Base-by-base conservation (phyloP, 78 protist genomes). In the Ministeria vibrans region DNA sequence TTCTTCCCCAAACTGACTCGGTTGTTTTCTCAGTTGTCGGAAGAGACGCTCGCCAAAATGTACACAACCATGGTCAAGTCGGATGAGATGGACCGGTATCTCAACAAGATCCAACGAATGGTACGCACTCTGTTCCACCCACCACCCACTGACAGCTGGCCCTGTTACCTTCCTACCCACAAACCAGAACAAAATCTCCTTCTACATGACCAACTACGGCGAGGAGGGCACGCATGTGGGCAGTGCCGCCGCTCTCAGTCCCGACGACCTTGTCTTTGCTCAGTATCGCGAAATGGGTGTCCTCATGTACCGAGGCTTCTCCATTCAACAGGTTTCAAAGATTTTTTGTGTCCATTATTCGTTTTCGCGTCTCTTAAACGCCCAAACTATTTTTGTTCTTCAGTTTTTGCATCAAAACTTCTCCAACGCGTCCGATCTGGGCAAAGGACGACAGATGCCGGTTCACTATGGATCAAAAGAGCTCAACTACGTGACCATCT, bases 381-480 rank as follows among this genome's bases (percentile, higher is more conserved):
- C n/a, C n/a, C n/a, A n/a, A n/a, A n/a, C n/a, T n/a, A n/a, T n/a
- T n/a, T n/a, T n/a, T n/a, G n/a, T n/a, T n/a, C 85, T 88, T 11
- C 85, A 93, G 28, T 75, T 88, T 36, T 85, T 91, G 70, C 78
- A 90, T 68, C 98, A 95, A 82, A 92, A 95, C 85, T 87, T 85
- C 61, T 78, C 87, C 38, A 93, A 83, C 71, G 43, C 59, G 38
- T 30, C 66, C n/a, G 98, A 95, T 70, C 59, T 6, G 9, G 96
- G 93, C 44, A 90, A 92, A 64, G 98, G 98, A n/a, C 86, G 98
- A 25, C 98, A 95, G 87, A 93, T 95, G 98, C 98, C 98, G 38
- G 88, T 95, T 43, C 98, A 95, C 83, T 93, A 89, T 77, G 98
- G 98, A 53, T 90, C 94, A n/a, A 59, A 49, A 75, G 64, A 38